Conservation (phyloP, 352 stramenopile genomes). For the Blastocystis sp. region DNA sequence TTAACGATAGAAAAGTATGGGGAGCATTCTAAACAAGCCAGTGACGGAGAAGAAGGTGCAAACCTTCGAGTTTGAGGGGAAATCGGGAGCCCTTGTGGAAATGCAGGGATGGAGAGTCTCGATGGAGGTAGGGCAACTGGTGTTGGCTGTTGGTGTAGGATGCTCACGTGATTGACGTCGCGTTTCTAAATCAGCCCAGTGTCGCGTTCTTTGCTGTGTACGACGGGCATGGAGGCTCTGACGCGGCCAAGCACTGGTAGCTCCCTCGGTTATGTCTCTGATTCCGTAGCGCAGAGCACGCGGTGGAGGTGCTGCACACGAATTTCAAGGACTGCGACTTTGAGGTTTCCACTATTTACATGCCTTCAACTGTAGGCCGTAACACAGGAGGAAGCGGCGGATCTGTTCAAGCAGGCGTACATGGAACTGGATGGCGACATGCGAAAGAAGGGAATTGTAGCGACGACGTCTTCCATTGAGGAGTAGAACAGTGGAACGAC, state of each 20-base stretch:
- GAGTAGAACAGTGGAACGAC: constrained; percentile 70
- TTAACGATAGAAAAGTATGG: constrained; percentile 58
- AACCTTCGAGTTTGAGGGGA: constrained; percentile 24
- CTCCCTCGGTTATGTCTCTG: background rate
- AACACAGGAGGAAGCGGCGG: constrained; percentile 7
- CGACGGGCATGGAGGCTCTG: constrained; percentile 72
- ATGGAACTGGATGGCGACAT: constrained; percentile 71
- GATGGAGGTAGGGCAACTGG: constrained; percentile 63
- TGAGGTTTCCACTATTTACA: background rate
- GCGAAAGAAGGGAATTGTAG: constrained; percentile 42
- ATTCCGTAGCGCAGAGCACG: constrained; percentile 13
- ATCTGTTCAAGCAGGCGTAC: constrained; percentile 39
- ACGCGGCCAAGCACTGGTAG: constrained; percentile 65
- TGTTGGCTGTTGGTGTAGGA: constrained; percentile 51
- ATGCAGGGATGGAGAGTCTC: constrained; percentile 73
- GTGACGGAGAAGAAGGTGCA: constrained; percentile 69
- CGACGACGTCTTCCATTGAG: background rate
- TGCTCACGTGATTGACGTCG: constrained; percentile 4
- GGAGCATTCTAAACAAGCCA: constrained; percentile 72
- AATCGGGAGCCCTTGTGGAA: constrained; percentile 69
- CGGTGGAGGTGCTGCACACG: constrained; percentile 18
- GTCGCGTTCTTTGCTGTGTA: constrained; percentile 73
- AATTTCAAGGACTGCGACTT: background rate
- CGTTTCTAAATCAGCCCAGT: constrained; percentile 11
- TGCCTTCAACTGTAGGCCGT: background rate